Base-by-base conservation (phyloP, 495 filamentous ascomycete genomes). In the Tuber indicum region DNA sequence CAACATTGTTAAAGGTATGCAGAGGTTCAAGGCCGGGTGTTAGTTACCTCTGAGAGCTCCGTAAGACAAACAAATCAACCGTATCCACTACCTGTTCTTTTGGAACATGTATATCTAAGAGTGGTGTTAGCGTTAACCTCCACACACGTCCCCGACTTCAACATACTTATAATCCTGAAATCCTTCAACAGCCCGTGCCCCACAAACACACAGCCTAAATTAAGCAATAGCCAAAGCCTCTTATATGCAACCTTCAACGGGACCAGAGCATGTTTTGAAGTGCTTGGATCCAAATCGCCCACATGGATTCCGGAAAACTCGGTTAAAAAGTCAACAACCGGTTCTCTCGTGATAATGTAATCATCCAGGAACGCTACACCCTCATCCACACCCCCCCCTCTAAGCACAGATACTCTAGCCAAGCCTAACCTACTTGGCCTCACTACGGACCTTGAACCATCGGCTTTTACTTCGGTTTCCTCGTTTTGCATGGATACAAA, bases 261-360 rank as follows among this genome's bases (percentile, higher is more conserved):
- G 12, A 98, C 92, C 0, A 98, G 88, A 74, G 92, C 91, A 85
- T 96, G 94, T 52, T 86, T 88, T 23, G 92, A 92, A 12, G 87
- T 89, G 45, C 86, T 86, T 5, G 90, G 88, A 81, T 97, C 92
- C 39, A 99, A 87, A 83, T 99, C 96, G 0, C 91, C 92, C 1
- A 91, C 87, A 17, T 91, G 90, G 83, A 99, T 94, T 52, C 96
- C 96, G 12, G 95, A 98, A 85, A 91, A 98, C 69, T 90, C 90
- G 0, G 96, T 99, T 45, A 98, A 88, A 82, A 98, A 97, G 85
- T 99, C 96, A 62, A 97, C 92, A n/a, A 99, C 92, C 0, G 91
- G 90, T 77, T 97, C 96, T 36, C 91, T 90, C 75, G 94, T 93
- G 32, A 89, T 90, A 75, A 99, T 97, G 85, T 98, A 98, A 84